These are phyloP conservation scores for Fusarium xylarioides DNA, from an alignment of 2,329 filamentous ascomycete species.

Conservation along the genomic window DNA sequence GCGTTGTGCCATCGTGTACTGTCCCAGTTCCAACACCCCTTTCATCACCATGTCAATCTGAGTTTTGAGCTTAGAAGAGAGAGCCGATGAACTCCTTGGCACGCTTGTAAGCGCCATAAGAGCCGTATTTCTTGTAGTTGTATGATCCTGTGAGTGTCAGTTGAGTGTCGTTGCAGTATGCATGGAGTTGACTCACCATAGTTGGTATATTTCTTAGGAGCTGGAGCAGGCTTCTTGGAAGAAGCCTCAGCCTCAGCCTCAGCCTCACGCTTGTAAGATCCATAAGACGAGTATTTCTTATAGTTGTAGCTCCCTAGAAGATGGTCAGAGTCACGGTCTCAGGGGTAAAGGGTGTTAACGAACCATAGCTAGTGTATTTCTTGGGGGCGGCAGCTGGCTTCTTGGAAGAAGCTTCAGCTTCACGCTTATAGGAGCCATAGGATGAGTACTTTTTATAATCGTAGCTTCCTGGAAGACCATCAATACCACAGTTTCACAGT, in stretches of 20 bases:
- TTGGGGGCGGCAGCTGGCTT: neutral
- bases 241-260: too few species aligned
- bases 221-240: too few species aligned
- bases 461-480: too few species aligned
- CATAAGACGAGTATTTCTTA: conserved; percentile 9
- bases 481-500: too few species aligned
- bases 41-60: neutral
- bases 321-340: neutral
- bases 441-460: too few species aligned
- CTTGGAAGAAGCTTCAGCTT: too few species aligned
- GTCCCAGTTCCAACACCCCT: neutral
- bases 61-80: conserved; percentile 11
- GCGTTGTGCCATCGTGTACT: conserved; percentile 9
- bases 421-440: too few species aligned
- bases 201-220: neutral
- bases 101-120: conserved; percentile 32
- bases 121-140: conserved; percentile 21
- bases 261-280: neutral
- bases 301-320: conserved; percentile 14
- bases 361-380: conserved; percentile 17
- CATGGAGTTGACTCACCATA: neutral
- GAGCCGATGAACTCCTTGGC: conserved; percentile 19
- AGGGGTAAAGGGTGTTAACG: accelerated
- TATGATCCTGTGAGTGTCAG: neutral
- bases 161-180: too few species aligned